Evolutionary conservation across 352 stramenopile species (phyloP).

Genomic region (Phytophthora hybrid): DNA sequence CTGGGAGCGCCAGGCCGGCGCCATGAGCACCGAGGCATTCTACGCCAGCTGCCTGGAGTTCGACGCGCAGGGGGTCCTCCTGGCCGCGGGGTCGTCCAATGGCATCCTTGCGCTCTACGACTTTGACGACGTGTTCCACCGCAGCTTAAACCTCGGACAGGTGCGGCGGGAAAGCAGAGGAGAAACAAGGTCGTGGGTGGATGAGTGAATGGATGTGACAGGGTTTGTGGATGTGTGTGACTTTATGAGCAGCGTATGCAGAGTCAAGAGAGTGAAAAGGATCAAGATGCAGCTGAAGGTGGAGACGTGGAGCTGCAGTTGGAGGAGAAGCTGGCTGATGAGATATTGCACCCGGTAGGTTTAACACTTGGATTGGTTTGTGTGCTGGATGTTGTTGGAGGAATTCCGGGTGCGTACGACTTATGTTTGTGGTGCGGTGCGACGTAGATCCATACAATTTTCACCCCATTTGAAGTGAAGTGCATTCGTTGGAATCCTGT

Average conservation of each 20-base stretch:
- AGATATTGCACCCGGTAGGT: slow-evolving; percentile 52
- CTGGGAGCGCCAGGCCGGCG: slow-evolving; percentile 49
- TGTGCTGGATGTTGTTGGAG: not conserved
- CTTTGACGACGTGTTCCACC: slow-evolving; percentile 81
- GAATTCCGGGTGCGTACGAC: not conserved
- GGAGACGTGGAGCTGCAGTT: not conserved
- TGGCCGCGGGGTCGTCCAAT: slow-evolving; percentile 70
- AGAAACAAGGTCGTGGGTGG: not conserved
- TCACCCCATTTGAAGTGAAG: slow-evolving; percentile 71
- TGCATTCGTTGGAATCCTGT: slow-evolving; percentile 81
- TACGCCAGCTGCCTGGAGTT: slow-evolving; percentile 79
- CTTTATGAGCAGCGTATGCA: not conserved
- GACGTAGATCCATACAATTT: slow-evolving; percentile 77
- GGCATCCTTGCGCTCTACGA: slow-evolving; percentile 80
- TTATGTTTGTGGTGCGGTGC: not conserved
- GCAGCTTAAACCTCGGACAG: slow-evolving; percentile 62
- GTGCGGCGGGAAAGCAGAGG: slow-evolving; percentile 21
- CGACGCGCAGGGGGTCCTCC: slow-evolving; percentile 70
- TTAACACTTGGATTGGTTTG: not conserved
- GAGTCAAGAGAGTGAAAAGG: not conserved
- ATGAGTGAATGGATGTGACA: not conserved
- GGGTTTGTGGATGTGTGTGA: not conserved
- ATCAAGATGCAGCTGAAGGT: not conserved
- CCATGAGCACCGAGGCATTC: slow-evolving; percentile 42
- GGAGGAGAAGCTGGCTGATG: slow-evolving; percentile 9